These are phyloP conservation scores for Diaporthe aspalathi DNA, from an alignment of 2,329 filamentous ascomycete genomes.

Conservation along the genomic window DNA sequence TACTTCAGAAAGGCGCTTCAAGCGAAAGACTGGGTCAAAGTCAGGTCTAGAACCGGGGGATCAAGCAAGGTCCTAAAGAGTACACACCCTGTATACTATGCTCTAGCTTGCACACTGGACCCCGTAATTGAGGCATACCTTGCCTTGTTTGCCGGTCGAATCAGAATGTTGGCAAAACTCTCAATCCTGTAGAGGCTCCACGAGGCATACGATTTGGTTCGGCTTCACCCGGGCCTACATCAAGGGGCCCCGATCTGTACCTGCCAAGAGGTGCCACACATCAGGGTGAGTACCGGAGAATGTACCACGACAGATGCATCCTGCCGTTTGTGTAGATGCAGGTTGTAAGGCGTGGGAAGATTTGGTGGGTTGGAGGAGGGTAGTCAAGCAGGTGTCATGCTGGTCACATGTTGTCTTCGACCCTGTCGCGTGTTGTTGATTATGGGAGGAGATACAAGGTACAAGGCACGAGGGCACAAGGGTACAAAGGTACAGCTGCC, in stretches of 20 bases:
- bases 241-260: constrained; percentile 6
- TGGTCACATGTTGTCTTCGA: neutral
- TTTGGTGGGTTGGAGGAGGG: neutral
- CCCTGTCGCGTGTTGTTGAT: neutral
- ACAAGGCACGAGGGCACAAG: neutral
- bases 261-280: constrained; percentile 35
- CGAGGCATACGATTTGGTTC: too few relatives aligned
- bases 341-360: neutral
- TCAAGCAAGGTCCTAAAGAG: too few relatives aligned
- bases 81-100: too few relatives aligned
- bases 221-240: too few relatives aligned
- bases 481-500: constrained; percentile 1
- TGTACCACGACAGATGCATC: constrained; percentile 12
- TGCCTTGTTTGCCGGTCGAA: too few relatives aligned
- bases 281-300: neutral
- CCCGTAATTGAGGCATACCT: too few relatives aligned
- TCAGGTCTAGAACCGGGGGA: too few relatives aligned
- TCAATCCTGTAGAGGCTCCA: too few relatives aligned
- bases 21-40: too few relatives aligned
- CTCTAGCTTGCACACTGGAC: too few relatives aligned
- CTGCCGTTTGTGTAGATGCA: neutral
- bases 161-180: too few relatives aligned
- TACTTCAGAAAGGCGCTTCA: too few relatives aligned
- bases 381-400: neutral
- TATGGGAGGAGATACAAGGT: neutral